Conservation (phyloP, 352 stramenopile species). For the Phytophthora pseudosyringae region DNA sequence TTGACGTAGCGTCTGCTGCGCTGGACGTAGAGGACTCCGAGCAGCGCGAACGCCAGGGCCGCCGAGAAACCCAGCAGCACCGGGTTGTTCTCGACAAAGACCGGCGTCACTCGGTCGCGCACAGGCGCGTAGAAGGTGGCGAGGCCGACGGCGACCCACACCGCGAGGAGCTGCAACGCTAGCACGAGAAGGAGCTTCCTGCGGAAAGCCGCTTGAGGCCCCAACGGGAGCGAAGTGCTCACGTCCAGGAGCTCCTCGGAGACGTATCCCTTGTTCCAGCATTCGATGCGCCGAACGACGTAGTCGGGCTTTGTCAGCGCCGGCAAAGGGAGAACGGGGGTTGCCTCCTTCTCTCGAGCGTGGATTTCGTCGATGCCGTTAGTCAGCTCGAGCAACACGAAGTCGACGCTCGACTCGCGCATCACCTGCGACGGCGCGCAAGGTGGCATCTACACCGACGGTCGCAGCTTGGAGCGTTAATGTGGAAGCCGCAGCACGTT, state of each 20-base stretch:
- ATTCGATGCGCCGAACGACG: slow-evolving; percentile 27
- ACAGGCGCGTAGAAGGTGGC: slow-evolving; percentile 28
- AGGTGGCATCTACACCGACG: slow-evolving; percentile 9
- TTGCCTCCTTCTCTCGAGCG: slow-evolving; percentile 11
- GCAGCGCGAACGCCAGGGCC: slow-evolving; percentile 21
- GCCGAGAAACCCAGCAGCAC: slow-evolving; percentile 15
- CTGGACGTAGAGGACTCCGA: slow-evolving; percentile 42
- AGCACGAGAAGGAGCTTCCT: slow-evolving; percentile 42
- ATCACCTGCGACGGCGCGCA: background rate
- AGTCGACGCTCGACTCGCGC: slow-evolving; percentile 18
- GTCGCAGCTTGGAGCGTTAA: slow-evolving; percentile 1
- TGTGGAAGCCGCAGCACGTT: background rate
- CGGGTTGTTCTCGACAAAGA: slow-evolving; percentile 18
- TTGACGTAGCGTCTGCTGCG: slow-evolving; percentile 39
- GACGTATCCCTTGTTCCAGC: slow-evolving; percentile 22
- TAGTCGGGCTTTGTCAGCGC: slow-evolving; percentile 24
- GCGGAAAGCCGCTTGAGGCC: slow-evolving; percentile 39
- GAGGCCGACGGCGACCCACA: slow-evolving; percentile 33
- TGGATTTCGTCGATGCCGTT: slow-evolving; percentile 21
- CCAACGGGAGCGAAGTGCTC: slow-evolving; percentile 35
- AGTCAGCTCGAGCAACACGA: slow-evolving; percentile 30
- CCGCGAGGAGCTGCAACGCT: slow-evolving; percentile 35
- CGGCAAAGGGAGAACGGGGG: slow-evolving; percentile 28
- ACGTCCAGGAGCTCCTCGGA: slow-evolving; percentile 32
- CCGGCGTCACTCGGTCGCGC: slow-evolving; percentile 20